Base-by-base conservation (phyloP, 331 rosid genomes). In the Cydonia oblonga region DNA sequence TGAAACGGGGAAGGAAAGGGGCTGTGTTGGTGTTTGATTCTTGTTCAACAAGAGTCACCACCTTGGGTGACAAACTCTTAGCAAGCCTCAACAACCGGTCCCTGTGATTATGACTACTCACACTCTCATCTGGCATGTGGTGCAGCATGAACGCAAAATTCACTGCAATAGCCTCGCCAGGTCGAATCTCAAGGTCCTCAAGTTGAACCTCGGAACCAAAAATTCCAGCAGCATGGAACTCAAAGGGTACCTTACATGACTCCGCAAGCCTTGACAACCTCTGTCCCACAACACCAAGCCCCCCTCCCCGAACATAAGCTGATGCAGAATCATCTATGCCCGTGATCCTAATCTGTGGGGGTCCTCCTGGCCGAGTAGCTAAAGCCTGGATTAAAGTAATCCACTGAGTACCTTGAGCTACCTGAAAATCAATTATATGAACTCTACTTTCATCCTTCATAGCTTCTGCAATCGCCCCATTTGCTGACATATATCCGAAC, bases 381-480 rank as follows among this genome's bases (percentile, higher is more conserved):
- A 90, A 89, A 66, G 96, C 96, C 71, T 83, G 92, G 70, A 92
- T 85, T 44, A 92, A 80, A 52, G 89, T 82, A 33, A 85, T 63
- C 98, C 98, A 90, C 63, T 92, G 98, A 26, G 81, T 82, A 74
- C 98, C 98, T 65, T 92, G 98, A 30, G 82, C 77, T 42, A 92
- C 84, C 85, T 90, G 96, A 81, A 92, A 92, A 81, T 92, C 98
- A 78, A 92, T 87, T 68, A 92, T 87, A 69, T 92, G 98, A 59
- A 90, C 76, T 75, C 66, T 66, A 71, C 40, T 80, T 84, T 92
- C 96, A 23, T 80, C 87, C 80, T 83, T 90, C 56, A 84, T 62
- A 6, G 92, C 91, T 80, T 92, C 96, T 28, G 96, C 98, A 68
- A 92, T 92, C 38, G 90, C 92, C 49, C 98, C 98, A 78, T 92